Conservation (phyloP, 1,139 yeast genomes). For the Geotrichum klebahnii region DNA sequence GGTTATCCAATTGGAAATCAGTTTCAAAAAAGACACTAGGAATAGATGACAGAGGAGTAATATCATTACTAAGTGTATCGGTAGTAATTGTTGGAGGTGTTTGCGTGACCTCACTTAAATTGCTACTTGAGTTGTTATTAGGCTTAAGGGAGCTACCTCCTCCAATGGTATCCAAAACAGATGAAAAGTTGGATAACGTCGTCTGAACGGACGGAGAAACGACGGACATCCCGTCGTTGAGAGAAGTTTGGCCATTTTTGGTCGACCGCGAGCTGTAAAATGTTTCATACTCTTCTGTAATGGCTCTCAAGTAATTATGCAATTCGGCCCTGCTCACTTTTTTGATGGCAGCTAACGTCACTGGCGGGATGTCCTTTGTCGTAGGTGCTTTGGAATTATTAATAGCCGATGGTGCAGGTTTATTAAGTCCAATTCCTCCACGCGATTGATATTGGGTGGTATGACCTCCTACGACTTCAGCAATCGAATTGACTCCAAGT, state of each 20-base stretch:
- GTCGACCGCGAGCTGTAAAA: conserved; percentile 41
- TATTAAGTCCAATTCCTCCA: not conserved
- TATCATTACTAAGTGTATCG: conserved; percentile 24
- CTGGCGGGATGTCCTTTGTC: conserved; percentile 77
- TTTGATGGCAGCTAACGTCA: conserved; percentile 58
- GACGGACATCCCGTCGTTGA: conserved; percentile 8
- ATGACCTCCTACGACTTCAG: conserved; percentile 60
- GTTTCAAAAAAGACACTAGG: conserved; percentile 67
- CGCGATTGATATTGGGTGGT: too few species aligned
- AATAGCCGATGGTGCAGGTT: conserved; percentile 1
- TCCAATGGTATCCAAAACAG: conserved; percentile 15
- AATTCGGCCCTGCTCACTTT: conserved; percentile 51
- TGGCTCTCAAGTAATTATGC: conserved; percentile 44
- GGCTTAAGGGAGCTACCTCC: conserved; percentile 11
- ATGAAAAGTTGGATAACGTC: conserved; percentile 14
- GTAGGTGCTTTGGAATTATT: conserved; percentile 63
- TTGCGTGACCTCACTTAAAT: conserved; percentile 15
- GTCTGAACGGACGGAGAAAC: conserved; percentile 14
- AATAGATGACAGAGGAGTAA: conserved; percentile 43
- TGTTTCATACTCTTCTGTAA: conserved; percentile 53
- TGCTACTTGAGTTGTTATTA: conserved; percentile 2
- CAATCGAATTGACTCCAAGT: conserved; percentile 74
- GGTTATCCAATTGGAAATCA: conserved; percentile 80
- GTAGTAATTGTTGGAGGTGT: conserved; percentile 15
- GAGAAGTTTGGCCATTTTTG: not conserved